phyloP scores from a whole-genome alignment of 2,329 filamentous ascomycete species.

The Aspergillus bombycis region DNA sequence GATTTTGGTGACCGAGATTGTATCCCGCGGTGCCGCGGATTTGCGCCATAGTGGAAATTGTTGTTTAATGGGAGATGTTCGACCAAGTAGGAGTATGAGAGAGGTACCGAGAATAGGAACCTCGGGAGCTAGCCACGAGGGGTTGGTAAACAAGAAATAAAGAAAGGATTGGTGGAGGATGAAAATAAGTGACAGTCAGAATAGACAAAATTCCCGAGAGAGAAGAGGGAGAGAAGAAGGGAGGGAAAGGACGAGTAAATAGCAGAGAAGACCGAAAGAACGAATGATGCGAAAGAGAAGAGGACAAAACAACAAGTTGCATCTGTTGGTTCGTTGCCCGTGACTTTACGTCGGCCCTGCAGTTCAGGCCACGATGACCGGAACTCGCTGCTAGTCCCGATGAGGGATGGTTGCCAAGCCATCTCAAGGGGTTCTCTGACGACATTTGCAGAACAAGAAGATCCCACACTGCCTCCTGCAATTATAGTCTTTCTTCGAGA shows the following conservation, averaged over 20 bases:
- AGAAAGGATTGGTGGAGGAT: constrained; percentile 1
- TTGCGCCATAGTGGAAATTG: constrained; percentile 48
- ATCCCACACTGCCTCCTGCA: not conserved
- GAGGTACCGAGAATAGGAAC: constrained; percentile 3
- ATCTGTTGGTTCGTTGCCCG: constrained; percentile 11
- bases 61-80: not conserved
- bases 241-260: constrained; percentile 9
- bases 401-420: constrained; percentile 35
- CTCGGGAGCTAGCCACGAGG: not conserved
- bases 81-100: constrained; percentile 8
- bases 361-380: constrained; percentile 46
- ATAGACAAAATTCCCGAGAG: not conserved
- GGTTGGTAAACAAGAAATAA: not conserved
- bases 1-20: constrained; percentile 75
- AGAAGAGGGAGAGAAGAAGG: constrained; percentile 9
- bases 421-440: constrained; percentile 2
- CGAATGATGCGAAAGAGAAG: constrained; percentile 15
- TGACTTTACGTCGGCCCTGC: constrained; percentile 14
- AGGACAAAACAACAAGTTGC: constrained; percentile 14
- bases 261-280: constrained; percentile 6
- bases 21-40: constrained; percentile 75
- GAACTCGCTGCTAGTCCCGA: constrained; percentile 35
- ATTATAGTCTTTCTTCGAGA: not conserved
- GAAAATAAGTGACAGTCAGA: not conserved
- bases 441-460: constrained; percentile 10